Evolutionary conservation across 441 rosid species (phyloP), one percentile per base, ranked within the genome.

Genomic region (Iberis amara): DNA sequence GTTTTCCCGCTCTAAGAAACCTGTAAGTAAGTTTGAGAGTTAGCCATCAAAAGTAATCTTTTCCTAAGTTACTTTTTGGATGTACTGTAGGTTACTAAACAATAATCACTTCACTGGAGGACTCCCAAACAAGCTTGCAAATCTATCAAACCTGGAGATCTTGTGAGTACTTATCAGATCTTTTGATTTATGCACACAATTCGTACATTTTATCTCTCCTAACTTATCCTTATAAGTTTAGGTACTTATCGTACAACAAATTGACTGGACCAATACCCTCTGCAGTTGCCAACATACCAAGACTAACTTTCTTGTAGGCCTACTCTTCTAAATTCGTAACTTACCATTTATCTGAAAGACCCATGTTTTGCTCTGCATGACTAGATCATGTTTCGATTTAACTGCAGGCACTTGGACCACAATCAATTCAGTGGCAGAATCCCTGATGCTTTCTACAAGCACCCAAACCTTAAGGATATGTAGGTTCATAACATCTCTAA

Each of bases 51-150:
- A 31, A 18, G 8, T n/a, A 33, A 11, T n/a, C 26, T n/a, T 18
- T 39, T 39, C 5, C 13, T 36, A 38, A 43, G 11, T 18, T 45
- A n/a, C 53, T 3, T 8, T 52, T 46, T 62, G 7, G 30, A 13
- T 76, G 72, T 45, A 89, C 24, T 76, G 72, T 45, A 89, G 96
- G 41, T 89, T 82, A 55, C 73, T 89, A 55, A 86, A 84, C 62
- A 82, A 86, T 55, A 89, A 89, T 63, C 79, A 84, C 59, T 76
- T 89, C 44, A 89, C 91, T 24, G 96, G 97, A 60, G 87, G 79
- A 47, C 66, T 89, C 59, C 91, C 96, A 23, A 70, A 85, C 42
- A 81, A 86, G 61, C 73, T 86, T 52, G 82, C 84, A 57, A 84
- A 82, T 71, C 70, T 86, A 65, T 79, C 78, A 49, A 84, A 79